These are phyloP conservation scores for Globomyces pollinis-pini DNA, from an alignment of 192 early-diverging fungal species.

Conservation along the genomic window DNA sequence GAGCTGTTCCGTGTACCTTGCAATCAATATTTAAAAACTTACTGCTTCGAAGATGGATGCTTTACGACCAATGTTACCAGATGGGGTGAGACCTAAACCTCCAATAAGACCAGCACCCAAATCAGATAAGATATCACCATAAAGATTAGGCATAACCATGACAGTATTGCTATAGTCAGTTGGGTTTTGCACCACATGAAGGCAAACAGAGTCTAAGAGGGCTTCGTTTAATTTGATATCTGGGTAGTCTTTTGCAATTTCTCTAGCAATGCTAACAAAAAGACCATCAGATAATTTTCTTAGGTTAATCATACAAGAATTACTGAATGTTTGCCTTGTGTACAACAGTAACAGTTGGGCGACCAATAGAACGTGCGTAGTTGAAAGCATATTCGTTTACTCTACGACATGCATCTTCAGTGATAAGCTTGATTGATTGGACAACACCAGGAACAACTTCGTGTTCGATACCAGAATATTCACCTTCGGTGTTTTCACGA, in stretches of 20 bases:
- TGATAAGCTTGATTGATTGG: conserved; percentile 99
- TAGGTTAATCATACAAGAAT: not conserved
- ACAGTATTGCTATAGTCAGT: conserved; percentile 81
- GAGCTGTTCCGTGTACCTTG: conserved; percentile 71
- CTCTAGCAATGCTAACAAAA: conserved; percentile 86
- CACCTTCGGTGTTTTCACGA: conserved; percentile 99
- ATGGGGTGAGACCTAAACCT: conserved; percentile 94
- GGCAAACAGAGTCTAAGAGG: conserved; percentile 89
- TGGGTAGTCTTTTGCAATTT: conserved; percentile 88
- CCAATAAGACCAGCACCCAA: conserved; percentile 97
- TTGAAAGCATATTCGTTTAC: conserved; percentile 92
- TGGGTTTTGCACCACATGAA: conserved; percentile 88
- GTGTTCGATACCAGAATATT: conserved; percentile 99
- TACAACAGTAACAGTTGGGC: conserved; percentile 89
- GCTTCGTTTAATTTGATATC: conserved; percentile 85
- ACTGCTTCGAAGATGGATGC: conserved; percentile 97
- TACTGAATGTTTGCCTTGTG: conserved; percentile 85
- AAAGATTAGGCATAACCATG: conserved; percentile 99
- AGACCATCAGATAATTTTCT: conserved; percentile 93
- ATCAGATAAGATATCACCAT: conserved; percentile 98
- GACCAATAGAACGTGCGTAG: conserved; percentile 81
- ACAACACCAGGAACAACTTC: conserved; percentile 92
- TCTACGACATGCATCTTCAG: conserved; percentile 86
- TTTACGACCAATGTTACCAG: conserved; percentile 97
- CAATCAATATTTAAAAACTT: not conserved